phyloP scores from a whole-genome alignment of 75 land plant genomes.

The Selaginella moellendorffii region DNA sequence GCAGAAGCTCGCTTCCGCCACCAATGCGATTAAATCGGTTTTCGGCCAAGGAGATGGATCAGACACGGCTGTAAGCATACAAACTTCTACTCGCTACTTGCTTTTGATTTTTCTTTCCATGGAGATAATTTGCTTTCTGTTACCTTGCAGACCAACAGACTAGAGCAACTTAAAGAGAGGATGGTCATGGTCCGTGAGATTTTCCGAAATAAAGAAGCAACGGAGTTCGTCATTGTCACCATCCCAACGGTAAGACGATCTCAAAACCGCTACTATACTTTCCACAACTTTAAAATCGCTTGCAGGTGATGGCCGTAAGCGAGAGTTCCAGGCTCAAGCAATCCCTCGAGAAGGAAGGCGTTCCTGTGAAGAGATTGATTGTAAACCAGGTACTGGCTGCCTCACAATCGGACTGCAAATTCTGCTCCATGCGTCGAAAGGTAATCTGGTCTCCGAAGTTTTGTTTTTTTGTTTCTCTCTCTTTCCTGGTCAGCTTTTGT shows the following conservation, averaged over 20 bases:
- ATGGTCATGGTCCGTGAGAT: slow-evolving; percentile 89
- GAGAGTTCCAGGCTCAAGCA: slow-evolving; percentile 66
- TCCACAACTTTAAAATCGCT: background rate
- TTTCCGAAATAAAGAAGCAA: slow-evolving; percentile 62
- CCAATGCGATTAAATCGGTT: slow-evolving; percentile 79
- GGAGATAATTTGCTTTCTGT: too few relatives aligned
- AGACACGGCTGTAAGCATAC: slow-evolving; percentile 58
- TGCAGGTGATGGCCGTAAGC: slow-evolving; percentile 77
- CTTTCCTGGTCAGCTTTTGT: background rate
- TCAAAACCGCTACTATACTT: background rate
- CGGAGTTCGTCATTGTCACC: slow-evolving; percentile 88
- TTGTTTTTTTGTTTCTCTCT: background rate
- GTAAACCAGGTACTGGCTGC: slow-evolving; percentile 76
- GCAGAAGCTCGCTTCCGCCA: slow-evolving; percentile 65
- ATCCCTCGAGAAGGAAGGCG: slow-evolving; percentile 65
- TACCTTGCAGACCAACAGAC: slow-evolving; percentile 65
- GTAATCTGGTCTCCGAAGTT: slow-evolving; percentile 21
- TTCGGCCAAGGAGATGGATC: slow-evolving; percentile 58
- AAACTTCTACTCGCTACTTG: too few relatives aligned
- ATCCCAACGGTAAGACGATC: slow-evolving; percentile 94
- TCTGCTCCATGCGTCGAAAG: slow-evolving; percentile 82
- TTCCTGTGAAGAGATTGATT: slow-evolving; percentile 72
- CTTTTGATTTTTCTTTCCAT: too few relatives aligned
- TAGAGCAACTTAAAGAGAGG: slow-evolving; percentile 79
- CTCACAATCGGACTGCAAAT: slow-evolving; percentile 89